phyloP scores from a whole-genome alignment of 257 asterid species.

The Scutellaria minor region DNA sequence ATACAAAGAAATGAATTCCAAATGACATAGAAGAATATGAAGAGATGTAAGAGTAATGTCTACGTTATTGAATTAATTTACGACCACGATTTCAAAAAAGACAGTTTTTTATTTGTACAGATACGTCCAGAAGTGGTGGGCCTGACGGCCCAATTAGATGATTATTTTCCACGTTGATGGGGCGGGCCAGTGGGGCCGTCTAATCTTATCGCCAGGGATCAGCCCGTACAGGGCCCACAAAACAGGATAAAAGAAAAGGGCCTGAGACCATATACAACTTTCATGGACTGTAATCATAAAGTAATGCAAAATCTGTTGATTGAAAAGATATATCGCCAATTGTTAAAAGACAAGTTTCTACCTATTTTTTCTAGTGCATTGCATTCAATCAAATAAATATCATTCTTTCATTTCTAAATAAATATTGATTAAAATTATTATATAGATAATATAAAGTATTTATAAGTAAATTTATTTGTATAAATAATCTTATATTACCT shows the following conservation, averaged over 20 bases:
- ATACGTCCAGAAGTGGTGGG: slow-evolving; percentile 34
- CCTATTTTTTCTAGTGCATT: slow-evolving; percentile 4
- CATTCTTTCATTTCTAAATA: too few species aligned
- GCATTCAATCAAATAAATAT: neutral
- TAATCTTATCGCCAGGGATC: slow-evolving; percentile 34
- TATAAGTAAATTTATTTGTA: too few species aligned
- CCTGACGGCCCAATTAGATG: slow-evolving; percentile 34
- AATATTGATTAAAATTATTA: too few species aligned
- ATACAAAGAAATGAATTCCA: too few species aligned
- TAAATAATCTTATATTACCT: too few species aligned
- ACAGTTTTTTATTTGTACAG: neutral
- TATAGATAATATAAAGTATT: too few species aligned
- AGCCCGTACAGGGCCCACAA: slow-evolving; percentile 40
- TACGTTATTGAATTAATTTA: too few species aligned
- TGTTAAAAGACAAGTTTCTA: neutral
- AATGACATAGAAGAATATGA: too few species aligned
- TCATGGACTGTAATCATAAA: slow-evolving; percentile 20
- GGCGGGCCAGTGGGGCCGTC: slow-evolving; percentile 22
- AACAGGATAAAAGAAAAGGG: neutral
- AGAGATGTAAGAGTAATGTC: too few species aligned
- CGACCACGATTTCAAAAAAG: too few species aligned
- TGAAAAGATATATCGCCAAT: slow-evolving; percentile 29
- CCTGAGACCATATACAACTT: slow-evolving; percentile 1
- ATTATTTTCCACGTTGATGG: slow-evolving; percentile 13
- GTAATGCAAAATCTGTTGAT: neutral